Evolutionary conservation across 139 green algal genomes (phyloP).

Genomic region (Micractinium conductrix): DNA sequence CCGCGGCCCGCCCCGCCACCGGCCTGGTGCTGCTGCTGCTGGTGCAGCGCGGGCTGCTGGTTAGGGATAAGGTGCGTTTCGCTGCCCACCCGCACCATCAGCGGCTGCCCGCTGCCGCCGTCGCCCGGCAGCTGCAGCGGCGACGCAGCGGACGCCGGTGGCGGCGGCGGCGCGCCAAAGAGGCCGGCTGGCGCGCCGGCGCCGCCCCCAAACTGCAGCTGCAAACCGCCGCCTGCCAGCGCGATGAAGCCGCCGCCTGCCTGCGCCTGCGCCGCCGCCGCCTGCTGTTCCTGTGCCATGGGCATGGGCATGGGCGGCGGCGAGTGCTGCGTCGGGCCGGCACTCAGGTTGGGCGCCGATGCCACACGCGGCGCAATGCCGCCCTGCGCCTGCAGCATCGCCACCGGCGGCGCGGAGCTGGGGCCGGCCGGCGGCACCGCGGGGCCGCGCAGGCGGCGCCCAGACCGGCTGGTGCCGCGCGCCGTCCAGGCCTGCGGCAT

Average conservation of each 20-base stretch:
- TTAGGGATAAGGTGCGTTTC: constrained; percentile 65
- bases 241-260: constrained; percentile 11
- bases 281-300: too few relatives aligned
- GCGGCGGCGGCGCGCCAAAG: neutral
- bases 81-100: constrained; percentile 67
- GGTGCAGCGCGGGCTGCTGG: constrained; percentile 15
- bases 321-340: too few relatives aligned
- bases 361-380: too few relatives aligned
- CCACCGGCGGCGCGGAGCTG: neutral
- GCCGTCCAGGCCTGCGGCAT: neutral
- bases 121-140: neutral
- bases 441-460: constrained; percentile 17
- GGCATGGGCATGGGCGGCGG: too few relatives aligned
- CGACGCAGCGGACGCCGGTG: neutral
- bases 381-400: neutral
- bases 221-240: constrained; percentile 9
- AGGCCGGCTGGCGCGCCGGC: constrained; percentile 10
- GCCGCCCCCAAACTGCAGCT: constrained; percentile 29
- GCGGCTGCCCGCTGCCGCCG: neutral
- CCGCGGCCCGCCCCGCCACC: neutral
- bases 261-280: too few relatives aligned
- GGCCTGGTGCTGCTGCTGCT: neutral
- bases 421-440: neutral
- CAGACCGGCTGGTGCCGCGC: constrained; percentile 34
- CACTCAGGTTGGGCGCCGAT: neutral